Base-by-base conservation (phyloP, 2,329 filamentous ascomycete genomes). In the Zasmidium angulare region DNA sequence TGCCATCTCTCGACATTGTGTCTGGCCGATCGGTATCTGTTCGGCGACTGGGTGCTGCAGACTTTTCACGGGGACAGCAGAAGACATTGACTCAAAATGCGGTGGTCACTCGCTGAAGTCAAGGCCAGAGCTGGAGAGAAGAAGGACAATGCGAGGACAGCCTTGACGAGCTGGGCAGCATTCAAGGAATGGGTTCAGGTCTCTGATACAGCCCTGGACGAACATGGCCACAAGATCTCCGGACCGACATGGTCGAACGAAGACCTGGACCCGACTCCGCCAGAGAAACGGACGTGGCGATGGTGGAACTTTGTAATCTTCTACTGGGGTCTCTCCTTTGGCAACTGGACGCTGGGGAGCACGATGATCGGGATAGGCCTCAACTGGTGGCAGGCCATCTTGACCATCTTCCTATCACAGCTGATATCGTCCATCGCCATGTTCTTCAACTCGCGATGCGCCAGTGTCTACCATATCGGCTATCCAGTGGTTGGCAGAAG, bases 381-480 rank as follows among this genome's bases (percentile, higher is more conserved):
- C 46, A 78, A 75, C 63, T 80, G 77, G 77, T 79, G 77, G 76
- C 74, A 78, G 64, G 63, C 72, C 23, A 77, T 78, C 53, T 46
- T 80, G 10, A 76, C 78, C 47, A 79, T 79, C 60, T 79, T 80
- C 62, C 68, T 75, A 40, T 76, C 74, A 31, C 76, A 78, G 59
- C 26, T 75, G 51, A 77, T 80, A 62, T 74, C 71, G 7, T 77
- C 75, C 11, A 64, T 78, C 46, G 76, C 76, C 50, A 78, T 78
- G 72, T 74, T 75, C 56, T 76, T 79, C 69, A 80, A 80, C 67
- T 76, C 75, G 17, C 72, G 77, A 47, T 75, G 72, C 51, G 77
- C 77, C 2, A 72, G 68, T 17, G 71, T 75, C 50, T 67, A 57
- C 55, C 64, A 55, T 56, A 63, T 67, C 20, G 64, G 64, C 12